Evolutionary conservation across 306 rosid species (phyloP).

Genomic region (Sesbania bispinosa): DNA sequence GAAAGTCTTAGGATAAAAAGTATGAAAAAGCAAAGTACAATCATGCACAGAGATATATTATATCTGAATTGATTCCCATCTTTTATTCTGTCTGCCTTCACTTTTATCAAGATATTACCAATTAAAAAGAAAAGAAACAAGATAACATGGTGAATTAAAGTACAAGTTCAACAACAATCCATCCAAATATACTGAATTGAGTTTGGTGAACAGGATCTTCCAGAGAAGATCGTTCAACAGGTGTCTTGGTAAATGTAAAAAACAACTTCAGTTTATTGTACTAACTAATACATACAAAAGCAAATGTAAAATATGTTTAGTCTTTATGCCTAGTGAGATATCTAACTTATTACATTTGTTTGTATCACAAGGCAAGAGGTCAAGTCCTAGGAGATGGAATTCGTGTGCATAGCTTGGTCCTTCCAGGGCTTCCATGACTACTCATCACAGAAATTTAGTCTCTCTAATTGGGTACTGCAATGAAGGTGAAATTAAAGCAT

Average conservation of each 20-base stretch:
- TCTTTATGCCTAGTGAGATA: neutral
- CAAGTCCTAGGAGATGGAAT: slow-evolving; percentile 91
- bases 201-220: slow-evolving; percentile 66
- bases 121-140: neutral
- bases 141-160: slow-evolving; percentile 7
- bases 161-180: neutral
- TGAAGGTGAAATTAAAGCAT: slow-evolving; percentile 7
- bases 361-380: slow-evolving; percentile 73
- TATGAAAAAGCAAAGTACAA: neutral
- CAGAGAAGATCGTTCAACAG: slow-evolving; percentile 86
- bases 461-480: slow-evolving; percentile 29
- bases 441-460: slow-evolving; percentile 33
- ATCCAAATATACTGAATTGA: slow-evolving; percentile 14
- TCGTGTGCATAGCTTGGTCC: slow-evolving; percentile 92
- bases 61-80: neutral
- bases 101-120: neutral
- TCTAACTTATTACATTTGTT: neutral
- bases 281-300: no score
- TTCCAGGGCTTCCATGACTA: slow-evolving; percentile 75
- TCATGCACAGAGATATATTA: neutral
- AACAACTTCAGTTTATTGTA: neutral
- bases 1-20: neutral
- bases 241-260: slow-evolving; percentile 58
- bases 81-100: neutral
- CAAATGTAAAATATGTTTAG: neutral